Conservation (phyloP, 1,139 yeast genomes). For the Yamadazyma songkhlaensis region DNA sequence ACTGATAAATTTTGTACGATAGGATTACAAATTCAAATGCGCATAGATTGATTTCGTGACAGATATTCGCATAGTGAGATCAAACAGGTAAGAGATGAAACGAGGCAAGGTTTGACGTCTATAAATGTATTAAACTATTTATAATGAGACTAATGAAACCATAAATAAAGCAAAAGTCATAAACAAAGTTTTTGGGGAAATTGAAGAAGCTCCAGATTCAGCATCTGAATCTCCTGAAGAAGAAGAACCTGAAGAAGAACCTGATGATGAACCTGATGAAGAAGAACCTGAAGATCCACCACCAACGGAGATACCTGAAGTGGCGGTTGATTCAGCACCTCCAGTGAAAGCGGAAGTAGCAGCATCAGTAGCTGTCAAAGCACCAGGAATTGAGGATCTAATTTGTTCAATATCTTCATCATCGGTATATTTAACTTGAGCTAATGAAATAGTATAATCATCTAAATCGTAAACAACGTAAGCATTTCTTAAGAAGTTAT, state of each 20-base stretch:
- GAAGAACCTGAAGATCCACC: background rate
- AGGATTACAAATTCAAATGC: background rate
- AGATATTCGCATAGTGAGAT: too few species aligned
- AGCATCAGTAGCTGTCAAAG: constrained; percentile 12
- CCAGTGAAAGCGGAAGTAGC: constrained; percentile 14
- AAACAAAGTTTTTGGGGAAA: background rate
- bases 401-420: constrained; percentile 42
- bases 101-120: too few species aligned
- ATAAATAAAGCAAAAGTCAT: background rate
- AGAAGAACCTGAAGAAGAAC: background rate
- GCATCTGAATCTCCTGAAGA: background rate
- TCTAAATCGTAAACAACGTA: constrained; percentile 80
- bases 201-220: background rate
- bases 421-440: constrained; percentile 49
- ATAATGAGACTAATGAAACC: background rate
- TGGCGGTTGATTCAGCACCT: constrained; percentile 11
- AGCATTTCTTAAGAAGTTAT: constrained; percentile 67
- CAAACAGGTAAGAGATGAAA: too few species aligned
- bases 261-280: background rate
- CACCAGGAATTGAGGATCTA: constrained; percentile 12
- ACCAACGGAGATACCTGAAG: background rate
- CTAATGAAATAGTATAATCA: constrained; percentile 60
- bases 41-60: background rate
- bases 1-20: background rate
- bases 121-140: background rate